Evolutionary conservation across 164 flowering plant genomes (phyloP).

Genomic region (Piper betle): DNA sequence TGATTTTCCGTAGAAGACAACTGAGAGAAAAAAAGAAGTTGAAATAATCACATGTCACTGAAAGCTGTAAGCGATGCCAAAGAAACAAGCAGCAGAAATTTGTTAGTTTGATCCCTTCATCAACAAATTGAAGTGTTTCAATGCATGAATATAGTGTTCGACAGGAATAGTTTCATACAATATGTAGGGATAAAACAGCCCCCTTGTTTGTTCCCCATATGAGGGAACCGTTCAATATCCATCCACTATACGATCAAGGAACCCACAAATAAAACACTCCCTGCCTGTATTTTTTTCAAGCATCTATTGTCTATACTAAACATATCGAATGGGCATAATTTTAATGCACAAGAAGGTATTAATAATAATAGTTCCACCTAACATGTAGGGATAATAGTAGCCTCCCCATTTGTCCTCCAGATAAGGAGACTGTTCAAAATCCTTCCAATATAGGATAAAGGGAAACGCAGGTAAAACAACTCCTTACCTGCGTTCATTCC

Average conservation of each 20-base stretch:
- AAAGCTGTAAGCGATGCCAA: too few species aligned
- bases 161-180: too few species aligned
- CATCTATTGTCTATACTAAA: not conserved
- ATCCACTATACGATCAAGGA: not conserved
- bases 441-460: not conserved
- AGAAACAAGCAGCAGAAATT: too few species aligned
- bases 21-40: too few species aligned
- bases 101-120: too few species aligned
- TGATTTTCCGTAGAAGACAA: too few species aligned
- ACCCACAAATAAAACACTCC: not conserved
- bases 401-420: not conserved
- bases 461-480: not conserved
- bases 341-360: too few species aligned
- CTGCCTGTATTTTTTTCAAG: not conserved
- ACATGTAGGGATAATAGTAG: not conserved
- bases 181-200: not conserved
- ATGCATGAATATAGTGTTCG: too few species aligned
- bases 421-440: slow-evolving; percentile 1
- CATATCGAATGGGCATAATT: too few species aligned
- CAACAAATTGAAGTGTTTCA: too few species aligned
- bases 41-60: too few species aligned
- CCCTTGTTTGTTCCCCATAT: not conserved
- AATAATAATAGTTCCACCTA: too few species aligned
- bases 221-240: slow-evolving; percentile 1
- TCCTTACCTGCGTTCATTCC: not conserved